Conservation (phyloP, 2,329 filamentous ascomycete genomes). For the Colletotrichum simmondsii region DNA sequence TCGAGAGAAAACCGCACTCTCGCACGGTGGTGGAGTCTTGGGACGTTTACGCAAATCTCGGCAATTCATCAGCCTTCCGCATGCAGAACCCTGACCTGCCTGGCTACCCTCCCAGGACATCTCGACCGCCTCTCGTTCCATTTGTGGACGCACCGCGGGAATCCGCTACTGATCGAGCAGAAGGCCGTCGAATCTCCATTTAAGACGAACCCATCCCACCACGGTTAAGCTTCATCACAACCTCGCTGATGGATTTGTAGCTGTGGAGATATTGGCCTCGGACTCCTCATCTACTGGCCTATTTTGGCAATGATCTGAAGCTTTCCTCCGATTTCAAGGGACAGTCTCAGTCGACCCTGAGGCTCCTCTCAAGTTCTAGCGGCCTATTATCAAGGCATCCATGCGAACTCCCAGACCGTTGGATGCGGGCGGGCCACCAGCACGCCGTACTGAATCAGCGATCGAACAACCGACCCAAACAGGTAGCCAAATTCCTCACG, state of each 20-base stretch:
- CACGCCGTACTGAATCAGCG: neutral
- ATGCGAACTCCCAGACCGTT: neutral
- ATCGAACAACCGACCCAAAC: neutral
- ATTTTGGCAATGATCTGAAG: neutral
- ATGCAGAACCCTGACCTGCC: slow-evolving; percentile 21
- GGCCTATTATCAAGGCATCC: neutral
- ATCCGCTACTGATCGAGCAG: slow-evolving; percentile 2
- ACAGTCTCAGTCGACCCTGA: neutral
- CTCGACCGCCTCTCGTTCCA: neutral
- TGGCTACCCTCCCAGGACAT: slow-evolving; percentile 4
- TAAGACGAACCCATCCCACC: slow-evolving; percentile 24
- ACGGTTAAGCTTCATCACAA: slow-evolving; percentile 20
- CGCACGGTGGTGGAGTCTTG: slow-evolving; percentile 2
- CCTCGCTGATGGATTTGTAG: slow-evolving; percentile 8
- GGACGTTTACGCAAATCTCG: slow-evolving; percentile 20
- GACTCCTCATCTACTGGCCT: neutral
- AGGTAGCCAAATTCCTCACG: slow-evolving; percentile 7
- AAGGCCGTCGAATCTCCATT: neutral
- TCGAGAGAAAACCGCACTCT: neutral
- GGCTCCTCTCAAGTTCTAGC: neutral
- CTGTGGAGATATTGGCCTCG: neutral
- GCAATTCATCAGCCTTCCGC: slow-evolving; percentile 32
- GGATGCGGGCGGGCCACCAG: neutral
- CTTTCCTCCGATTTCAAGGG: neutral
- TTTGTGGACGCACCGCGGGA: slow-evolving; percentile 4